These are phyloP conservation scores for Megacollybia marginata DNA, from an alignment of 768 basidiomycete genomes.

Conservation along the genomic window DNA sequence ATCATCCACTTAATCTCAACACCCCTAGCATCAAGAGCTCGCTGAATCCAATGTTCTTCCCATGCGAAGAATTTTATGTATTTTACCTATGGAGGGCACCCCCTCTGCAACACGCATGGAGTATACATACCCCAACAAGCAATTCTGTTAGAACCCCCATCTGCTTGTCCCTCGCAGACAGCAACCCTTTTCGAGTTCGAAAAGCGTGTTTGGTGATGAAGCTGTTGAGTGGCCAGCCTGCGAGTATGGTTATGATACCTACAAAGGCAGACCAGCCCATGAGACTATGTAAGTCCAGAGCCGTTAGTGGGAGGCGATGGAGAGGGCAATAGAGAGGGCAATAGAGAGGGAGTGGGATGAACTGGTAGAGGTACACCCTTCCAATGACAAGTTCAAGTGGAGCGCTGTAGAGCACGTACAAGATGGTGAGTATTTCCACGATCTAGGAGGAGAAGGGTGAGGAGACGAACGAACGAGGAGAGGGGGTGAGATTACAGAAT, in stretches of 20 bases:
- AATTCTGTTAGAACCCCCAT: constrained; percentile 76
- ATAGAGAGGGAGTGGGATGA: constrained; percentile 6
- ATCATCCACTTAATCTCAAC: constrained; percentile 74
- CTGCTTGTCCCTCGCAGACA: constrained; percentile 61
- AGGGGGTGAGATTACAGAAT: constrained; percentile 30
- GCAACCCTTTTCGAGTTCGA: constrained; percentile 50
- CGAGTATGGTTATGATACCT: constrained; percentile 59
- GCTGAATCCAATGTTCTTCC: constrained; percentile 68
- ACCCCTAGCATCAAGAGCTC: constrained; percentile 55
- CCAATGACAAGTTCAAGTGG: constrained; percentile 34
- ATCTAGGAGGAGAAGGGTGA: constrained; percentile 25
- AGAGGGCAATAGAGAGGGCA: no score
- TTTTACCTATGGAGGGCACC: constrained; percentile 24
- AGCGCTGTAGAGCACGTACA: constrained; percentile 58
- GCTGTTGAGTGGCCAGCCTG: constrained; percentile 69
- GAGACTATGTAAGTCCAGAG: constrained; percentile 39
- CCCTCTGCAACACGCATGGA: no score
- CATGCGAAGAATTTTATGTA: constrained; percentile 86
- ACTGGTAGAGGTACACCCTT: constrained; percentile 66
- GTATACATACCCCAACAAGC: constrained; percentile 44
- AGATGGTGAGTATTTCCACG: constrained; percentile 42
- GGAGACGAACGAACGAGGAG: background rate
- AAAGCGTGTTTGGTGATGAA: constrained; percentile 53
- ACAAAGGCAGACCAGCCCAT: constrained; percentile 68
- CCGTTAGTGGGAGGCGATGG: background rate